phyloP scores from a whole-genome alignment of 805 yeast genomes.

The Myxozyma vanderwaltii region DNA sequence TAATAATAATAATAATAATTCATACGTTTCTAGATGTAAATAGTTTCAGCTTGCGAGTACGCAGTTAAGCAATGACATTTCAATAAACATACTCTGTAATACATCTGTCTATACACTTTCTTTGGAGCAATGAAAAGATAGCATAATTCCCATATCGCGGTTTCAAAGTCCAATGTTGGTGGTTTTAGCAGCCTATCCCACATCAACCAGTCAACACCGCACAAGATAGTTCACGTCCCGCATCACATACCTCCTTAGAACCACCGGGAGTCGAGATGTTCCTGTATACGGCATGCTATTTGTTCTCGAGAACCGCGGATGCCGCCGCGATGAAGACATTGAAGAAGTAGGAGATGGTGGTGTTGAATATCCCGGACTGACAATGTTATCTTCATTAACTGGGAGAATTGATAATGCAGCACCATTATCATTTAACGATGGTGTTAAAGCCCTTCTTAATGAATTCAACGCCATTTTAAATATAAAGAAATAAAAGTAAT shows the following conservation, averaged over 20 bases:
- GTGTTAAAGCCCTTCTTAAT: constrained; percentile 21
- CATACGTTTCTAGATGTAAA: constrained; percentile 26
- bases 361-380: constrained; percentile 2
- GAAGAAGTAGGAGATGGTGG: constrained; percentile 33
- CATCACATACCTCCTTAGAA: constrained; percentile 22
- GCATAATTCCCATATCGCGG: constrained; percentile 89
- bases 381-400: constrained; percentile 8
- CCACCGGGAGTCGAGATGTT: constrained; percentile 24
- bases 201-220: not conserved
- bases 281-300: constrained; percentile 1
- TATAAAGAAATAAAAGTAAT: not conserved
- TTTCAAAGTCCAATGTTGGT: constrained; percentile 84
- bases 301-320: constrained; percentile 6
- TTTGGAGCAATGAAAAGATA: constrained; percentile 73
- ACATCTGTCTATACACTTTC: constrained; percentile 77
- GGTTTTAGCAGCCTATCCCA: constrained; percentile 59
- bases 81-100: constrained; percentile 56
- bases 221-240: too few relatives aligned
- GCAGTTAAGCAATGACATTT: too few relatives aligned
- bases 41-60: not conserved
- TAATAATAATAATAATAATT: too few relatives aligned
- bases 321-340: constrained; percentile 25
- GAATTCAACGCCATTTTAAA: constrained; percentile 9
- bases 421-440: constrained; percentile 1
- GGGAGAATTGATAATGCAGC: constrained; percentile 19